Evolutionary conservation across 2,329 filamentous ascomycete genomes (phyloP).

Genomic region (Fusarium setosum): DNA sequence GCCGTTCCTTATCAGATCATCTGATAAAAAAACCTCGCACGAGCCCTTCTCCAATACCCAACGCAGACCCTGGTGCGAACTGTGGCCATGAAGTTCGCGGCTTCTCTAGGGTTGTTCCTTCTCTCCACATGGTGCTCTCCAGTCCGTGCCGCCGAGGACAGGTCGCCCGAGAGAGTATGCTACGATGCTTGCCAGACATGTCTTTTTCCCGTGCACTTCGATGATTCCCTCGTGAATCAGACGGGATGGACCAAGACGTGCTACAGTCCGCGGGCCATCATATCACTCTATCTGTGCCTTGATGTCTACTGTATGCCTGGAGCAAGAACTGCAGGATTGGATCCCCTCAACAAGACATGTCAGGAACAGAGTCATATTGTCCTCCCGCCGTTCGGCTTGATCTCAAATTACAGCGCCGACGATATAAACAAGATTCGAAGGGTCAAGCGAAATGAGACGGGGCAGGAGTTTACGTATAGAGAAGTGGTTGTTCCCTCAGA

Average conservation of each 20-base stretch:
- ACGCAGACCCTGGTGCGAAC: constrained; percentile 8
- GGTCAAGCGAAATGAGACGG: constrained; percentile 44
- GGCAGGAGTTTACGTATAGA: constrained; percentile 14
- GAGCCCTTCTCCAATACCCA: constrained; percentile 7
- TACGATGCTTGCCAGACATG: constrained; percentile 47
- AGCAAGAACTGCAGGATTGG: constrained; percentile 39
- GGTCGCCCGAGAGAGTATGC: constrained; percentile 41
- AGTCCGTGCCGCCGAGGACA: not conserved
- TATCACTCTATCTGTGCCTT: constrained; percentile 53
- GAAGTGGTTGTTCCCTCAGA: constrained; percentile 51
- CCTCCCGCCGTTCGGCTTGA: constrained; percentile 49
- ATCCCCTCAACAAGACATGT: constrained; percentile 51
- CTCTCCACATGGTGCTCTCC: not conserved
- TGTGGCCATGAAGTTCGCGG: constrained; percentile 31
- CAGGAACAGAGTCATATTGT: constrained; percentile 25
- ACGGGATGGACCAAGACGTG: constrained; percentile 41
- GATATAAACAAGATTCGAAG: constrained; percentile 46
- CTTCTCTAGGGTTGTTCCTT: not conserved
- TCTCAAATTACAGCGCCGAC: constrained; percentile 50
- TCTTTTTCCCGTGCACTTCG: constrained; percentile 45
- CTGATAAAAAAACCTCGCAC: constrained; percentile 43
- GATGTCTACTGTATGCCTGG: constrained; percentile 48
- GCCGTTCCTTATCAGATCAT: constrained; percentile 43
- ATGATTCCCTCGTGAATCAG: constrained; percentile 40
- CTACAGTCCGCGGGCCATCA: constrained; percentile 41